Base-by-base conservation (phyloP, 306 rosid species). In the Pyrus betulifolia region DNA sequence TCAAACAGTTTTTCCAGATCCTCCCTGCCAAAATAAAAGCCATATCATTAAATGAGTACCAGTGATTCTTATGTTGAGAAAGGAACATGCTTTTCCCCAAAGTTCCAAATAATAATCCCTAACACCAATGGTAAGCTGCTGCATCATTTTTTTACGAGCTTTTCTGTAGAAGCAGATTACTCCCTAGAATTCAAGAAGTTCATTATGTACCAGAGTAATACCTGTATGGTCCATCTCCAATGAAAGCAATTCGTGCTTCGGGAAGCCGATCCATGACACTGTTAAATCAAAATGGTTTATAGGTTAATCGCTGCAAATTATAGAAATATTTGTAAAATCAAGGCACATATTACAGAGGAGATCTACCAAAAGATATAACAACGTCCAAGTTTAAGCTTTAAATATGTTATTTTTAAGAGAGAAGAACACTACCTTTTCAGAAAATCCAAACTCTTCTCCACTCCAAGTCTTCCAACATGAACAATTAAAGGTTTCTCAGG, bases 171-270 rank as follows among this genome's bases (percentile, higher is more conserved):
- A 1, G 3, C 5, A 35, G 15, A 33, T 64, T 31, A 33, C 76
- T 13, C 6, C 8, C 11, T 40, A 3, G 25, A 72, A 38, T 10
- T 38, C 4, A 45, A 40, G 25, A 60, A 44, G 59, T 61, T 74
- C 59, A n/a, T 19, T 21, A 44, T 18, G 51, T 42, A 59, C 65
- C 79, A 67, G 73, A 67, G 66, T 11, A 59, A 67, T 86, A 92
- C 99, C 97, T 96, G 87, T 92, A 91, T 0, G 98, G 99, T 12
- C 99, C 99, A 79, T 96, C 99, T 74, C 99, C 99, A 67, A 96
- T 42, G 22, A 96, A 89, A 71, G 98, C 99, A 71, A 96, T 91
- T 65, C 94, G 88, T 5, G 91, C 98, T 61, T 87, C 94, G 3
- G 99, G 98, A 82, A 96, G 99, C 73, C 78, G 77, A 71, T 96